A percentile compares a stretch with the other conserved stretches of the same genome.
phyloP scores from a whole-genome alignment of 1,284 basidiomycete species.

The Kwoniella shivajii region DNA sequence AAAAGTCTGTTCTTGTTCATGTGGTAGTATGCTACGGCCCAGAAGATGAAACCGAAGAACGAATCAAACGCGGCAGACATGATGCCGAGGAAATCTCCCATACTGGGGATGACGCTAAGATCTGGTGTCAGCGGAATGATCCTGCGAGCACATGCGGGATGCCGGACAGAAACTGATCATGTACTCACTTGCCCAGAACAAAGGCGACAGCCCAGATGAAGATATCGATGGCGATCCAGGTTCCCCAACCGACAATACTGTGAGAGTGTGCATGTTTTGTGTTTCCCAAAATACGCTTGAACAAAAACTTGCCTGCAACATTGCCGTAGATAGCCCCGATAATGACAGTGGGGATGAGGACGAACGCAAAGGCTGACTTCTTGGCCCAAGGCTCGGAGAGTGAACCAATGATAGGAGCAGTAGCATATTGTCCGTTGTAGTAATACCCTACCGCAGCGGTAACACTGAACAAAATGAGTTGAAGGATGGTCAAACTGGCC shows the following conservation, averaged over 20 bases:
- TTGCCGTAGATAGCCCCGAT: constrained; percentile 52
- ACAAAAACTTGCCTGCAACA: constrained; percentile 48
- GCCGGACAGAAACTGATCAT: neutral
- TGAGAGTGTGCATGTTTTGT: constrained; percentile 61
- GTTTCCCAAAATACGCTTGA: constrained; percentile 54
- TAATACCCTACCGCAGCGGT: constrained; percentile 66
- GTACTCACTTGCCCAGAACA: constrained; percentile 60
- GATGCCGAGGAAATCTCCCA: constrained; percentile 53
- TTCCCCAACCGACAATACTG: constrained; percentile 63
- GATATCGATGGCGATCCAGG: constrained; percentile 63
- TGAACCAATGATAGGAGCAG: constrained; percentile 51
- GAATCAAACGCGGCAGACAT: constrained; percentile 46
- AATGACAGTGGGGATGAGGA: constrained; percentile 48
- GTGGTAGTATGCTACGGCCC: constrained; percentile 56
- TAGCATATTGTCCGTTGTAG: constrained; percentile 49
- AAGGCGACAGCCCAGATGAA: constrained; percentile 64
- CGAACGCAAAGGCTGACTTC: constrained; percentile 56
- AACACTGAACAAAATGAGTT: constrained; percentile 64
- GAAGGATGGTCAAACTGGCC: constrained; percentile 58
- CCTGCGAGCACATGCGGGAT: neutral
- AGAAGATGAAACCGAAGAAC: constrained; percentile 55
- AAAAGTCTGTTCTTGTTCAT: constrained; percentile 51
- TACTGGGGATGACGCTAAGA: constrained; percentile 31
- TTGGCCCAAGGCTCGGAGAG: constrained; percentile 56
- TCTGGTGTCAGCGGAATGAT: neutral